These are phyloP conservation scores for Fusarium sp. DNA, from an alignment of 2,329 filamentous ascomycete genomes.

Conservation along the genomic window DNA sequence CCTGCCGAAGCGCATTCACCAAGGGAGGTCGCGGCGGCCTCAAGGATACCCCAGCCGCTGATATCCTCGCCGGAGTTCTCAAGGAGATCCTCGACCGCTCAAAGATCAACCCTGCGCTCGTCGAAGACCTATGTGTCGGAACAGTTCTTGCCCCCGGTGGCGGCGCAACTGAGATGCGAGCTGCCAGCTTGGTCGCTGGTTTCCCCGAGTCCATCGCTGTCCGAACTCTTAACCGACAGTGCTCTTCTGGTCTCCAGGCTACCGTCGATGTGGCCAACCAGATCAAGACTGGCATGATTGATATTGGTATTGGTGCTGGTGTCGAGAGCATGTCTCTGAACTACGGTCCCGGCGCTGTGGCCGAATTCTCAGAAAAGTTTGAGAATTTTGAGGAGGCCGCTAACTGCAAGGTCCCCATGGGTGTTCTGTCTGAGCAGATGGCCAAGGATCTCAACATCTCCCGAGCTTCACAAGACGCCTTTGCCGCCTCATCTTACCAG, in stretches of 20 bases:
- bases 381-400: constrained; percentile 85
- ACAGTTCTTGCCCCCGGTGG: constrained; percentile 93
- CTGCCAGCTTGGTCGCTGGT: constrained; percentile 89
- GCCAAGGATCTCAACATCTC: constrained; percentile 84
- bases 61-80: constrained; percentile 88
- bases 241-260: constrained; percentile 92
- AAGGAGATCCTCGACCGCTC: constrained; percentile 87
- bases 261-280: constrained; percentile 95
- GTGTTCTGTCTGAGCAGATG: constrained; percentile 93
- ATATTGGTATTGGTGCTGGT: constrained; percentile 92
- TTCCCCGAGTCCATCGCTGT: constrained; percentile 90
- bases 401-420: constrained; percentile 99
- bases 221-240: constrained; percentile 92
- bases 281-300: constrained; percentile 93
- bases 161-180: constrained; percentile 96
- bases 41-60: constrained; percentile 92
- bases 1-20: constrained; percentile 91
- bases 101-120: constrained; percentile 86
- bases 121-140: constrained; percentile 94
- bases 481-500: constrained; percentile 92
- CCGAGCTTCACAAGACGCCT: constrained; percentile 86
- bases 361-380: constrained; percentile 92
- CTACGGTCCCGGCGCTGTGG: constrained; percentile 90
- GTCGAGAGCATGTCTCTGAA: constrained; percentile 96
- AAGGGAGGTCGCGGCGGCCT: constrained; percentile 94